Conservation (phyloP, 805 yeast species). For the Dipodascopsis uninucleata region DNA sequence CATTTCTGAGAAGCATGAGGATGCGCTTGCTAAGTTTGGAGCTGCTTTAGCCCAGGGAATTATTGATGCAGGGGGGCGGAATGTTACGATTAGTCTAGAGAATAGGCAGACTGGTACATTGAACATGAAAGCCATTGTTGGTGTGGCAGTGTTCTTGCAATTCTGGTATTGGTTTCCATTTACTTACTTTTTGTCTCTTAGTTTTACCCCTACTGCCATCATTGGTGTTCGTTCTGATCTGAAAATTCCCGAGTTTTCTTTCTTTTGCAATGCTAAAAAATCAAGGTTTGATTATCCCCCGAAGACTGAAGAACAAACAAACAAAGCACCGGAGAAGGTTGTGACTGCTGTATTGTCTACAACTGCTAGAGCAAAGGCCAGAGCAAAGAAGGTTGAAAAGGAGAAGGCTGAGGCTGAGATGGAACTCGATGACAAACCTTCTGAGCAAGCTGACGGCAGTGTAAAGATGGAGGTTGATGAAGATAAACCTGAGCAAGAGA, state of each 20-base stretch:
- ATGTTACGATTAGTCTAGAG: constrained; percentile 89
- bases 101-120: constrained; percentile 84
- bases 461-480: constrained; percentile 28
- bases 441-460: constrained; percentile 22
- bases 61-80: constrained; percentile 97
- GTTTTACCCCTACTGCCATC: constrained; percentile 88
- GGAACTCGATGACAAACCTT: constrained; percentile 38
- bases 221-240: constrained; percentile 83
- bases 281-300: constrained; percentile 87
- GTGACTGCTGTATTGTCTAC: constrained; percentile 93
- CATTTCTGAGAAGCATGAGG: constrained; percentile 86
- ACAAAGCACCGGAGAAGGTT: constrained; percentile 80
- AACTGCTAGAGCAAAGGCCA: constrained; percentile 87
- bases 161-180: constrained; percentile 99
- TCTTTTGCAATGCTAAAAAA: constrained; percentile 76
- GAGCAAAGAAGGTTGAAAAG: constrained; percentile 67
- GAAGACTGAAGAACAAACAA: constrained; percentile 71
- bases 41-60: constrained; percentile 97
- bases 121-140: constrained; percentile 87
- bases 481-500: constrained; percentile 28
- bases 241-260: constrained; percentile 76
- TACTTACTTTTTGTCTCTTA: constrained; percentile 84
- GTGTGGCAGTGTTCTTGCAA: constrained; percentile 83
- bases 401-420: constrained; percentile 52
- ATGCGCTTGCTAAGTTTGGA: constrained; percentile 95